These are phyloP conservation scores for Aspergillus nomiae DNA, from an alignment of 2,329 filamentous ascomycete species.

Conservation along the genomic window DNA sequence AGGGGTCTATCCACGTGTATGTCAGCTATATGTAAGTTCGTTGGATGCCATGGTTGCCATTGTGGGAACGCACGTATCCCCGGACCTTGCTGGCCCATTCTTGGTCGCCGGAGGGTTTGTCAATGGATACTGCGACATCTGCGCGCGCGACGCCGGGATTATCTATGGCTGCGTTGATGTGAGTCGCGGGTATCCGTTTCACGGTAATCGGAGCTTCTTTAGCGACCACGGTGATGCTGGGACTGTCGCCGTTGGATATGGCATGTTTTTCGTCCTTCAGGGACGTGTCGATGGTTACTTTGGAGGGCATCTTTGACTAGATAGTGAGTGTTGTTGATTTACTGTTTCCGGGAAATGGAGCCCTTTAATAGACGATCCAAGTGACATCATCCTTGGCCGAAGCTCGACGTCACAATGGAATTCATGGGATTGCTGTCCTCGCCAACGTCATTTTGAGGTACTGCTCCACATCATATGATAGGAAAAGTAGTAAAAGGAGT, in stretches of 20 bases:
- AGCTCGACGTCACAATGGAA: not conserved
- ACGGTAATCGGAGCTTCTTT: not conserved
- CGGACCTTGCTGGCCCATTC: slow-evolving; percentile 6
- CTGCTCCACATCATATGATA: not conserved
- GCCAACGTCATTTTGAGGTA: not conserved
- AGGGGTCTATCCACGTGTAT: not conserved
- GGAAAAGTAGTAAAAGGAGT: not conserved
- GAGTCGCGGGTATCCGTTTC: not conserved
- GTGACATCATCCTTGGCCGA: not conserved
- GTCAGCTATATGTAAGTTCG: not conserved
- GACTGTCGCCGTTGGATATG: not conserved
- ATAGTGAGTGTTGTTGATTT: not conserved
- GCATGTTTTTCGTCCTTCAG: not conserved
- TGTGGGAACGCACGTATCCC: slow-evolving; percentile 4
- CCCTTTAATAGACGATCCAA: not conserved
- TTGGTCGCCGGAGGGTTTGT: slow-evolving; percentile 8
- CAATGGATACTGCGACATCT: slow-evolving; percentile 8
- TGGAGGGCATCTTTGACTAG: not conserved
- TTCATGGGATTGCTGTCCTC: not conserved
- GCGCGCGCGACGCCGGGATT: slow-evolving; percentile 6
- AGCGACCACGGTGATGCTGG: not conserved
- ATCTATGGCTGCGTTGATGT: not conserved
- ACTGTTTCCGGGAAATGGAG: not conserved
- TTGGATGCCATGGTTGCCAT: not conserved
- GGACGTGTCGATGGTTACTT: not conserved